Percentiles rank a stretch among this genome's conserved stretches.
Evolutionary conservation across 192 early-diverging fungal genomes (phyloP).

Genomic region (Coemansia javaensis): DNA sequence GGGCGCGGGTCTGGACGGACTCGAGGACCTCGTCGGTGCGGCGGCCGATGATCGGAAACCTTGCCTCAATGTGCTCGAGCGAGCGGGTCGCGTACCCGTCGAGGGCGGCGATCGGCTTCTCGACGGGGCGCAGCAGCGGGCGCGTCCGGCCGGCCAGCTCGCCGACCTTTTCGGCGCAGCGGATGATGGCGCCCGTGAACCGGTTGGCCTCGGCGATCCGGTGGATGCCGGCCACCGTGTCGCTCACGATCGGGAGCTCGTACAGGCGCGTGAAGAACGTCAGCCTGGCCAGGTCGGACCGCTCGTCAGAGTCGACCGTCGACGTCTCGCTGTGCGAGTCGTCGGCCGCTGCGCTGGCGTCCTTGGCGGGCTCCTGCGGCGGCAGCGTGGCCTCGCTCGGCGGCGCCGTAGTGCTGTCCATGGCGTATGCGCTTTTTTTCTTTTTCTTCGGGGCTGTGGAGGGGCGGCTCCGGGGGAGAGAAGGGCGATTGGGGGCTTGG

Average conservation of each 20-base stretch:
- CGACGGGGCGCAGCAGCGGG: constrained; percentile 46
- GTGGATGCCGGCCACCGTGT: constrained; percentile 49
- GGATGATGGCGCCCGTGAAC: constrained; percentile 37
- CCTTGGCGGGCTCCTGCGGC: constrained; percentile 22
- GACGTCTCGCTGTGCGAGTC: constrained; percentile 56
- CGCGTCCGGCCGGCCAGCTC: constrained; percentile 38
- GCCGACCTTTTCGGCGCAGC: constrained; percentile 42
- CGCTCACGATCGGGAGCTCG: constrained; percentile 54
- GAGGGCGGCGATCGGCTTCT: constrained; percentile 52
- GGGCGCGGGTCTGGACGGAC: constrained; percentile 47
- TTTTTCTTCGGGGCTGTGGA: too few relatives aligned
- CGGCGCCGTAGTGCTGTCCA: constrained; percentile 13
- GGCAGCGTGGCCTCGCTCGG: constrained; percentile 6
- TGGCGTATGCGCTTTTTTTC: too few relatives aligned
- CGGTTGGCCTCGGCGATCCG: constrained; percentile 48
- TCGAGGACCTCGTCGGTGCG: constrained; percentile 60
- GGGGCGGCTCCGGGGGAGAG: too few relatives aligned
- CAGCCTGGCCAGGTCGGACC: constrained; percentile 21
- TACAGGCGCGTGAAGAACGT: constrained; percentile 52
- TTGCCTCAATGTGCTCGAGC: constrained; percentile 57
- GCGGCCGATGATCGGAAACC: constrained; percentile 57
- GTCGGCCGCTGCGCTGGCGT: constrained; percentile 26
- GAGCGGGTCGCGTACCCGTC: constrained; percentile 63
- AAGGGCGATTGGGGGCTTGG: too few relatives aligned
- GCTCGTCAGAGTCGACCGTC: constrained; percentile 48